Evolutionary conservation across 805 yeast genomes (phyloP), one percentile per base, ranked within the genome.

Genomic region (Scheffersomyces spartinae): DNA sequence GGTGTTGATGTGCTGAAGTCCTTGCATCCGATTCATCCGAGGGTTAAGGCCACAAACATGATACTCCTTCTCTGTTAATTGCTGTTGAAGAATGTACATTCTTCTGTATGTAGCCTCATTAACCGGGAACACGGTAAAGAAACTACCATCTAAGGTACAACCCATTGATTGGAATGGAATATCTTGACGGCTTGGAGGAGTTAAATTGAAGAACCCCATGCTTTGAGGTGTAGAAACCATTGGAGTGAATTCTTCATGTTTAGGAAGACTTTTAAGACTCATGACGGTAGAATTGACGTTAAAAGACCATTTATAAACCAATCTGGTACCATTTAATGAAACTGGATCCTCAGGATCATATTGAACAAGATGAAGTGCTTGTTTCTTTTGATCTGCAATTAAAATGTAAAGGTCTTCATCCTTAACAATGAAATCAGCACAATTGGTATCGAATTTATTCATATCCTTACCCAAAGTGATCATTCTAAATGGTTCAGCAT

Each of bases 401-500:
- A 77, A 56, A 22, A 84, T 63, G 39, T 51, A 71, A 8, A 86
- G 51, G 25, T 80, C 79, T 7, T 79, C 80, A 30, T 78, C 80
- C 29, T 73, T 66, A 9, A 74, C 70, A 14, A 82, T 49, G 43
- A 86, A 84, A 32, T 86, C 95, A n/a, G 80, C 71, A 31, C 77
- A 64, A 22, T 66, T 61, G 1, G 80, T 77, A 40, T 74, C 79
- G 22, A 79, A 56, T 11, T 64, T 50, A 14, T 69, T 63, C 12
- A 69, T 61, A 45, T 86, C 94, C 43, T 78, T 81, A 6, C 94
- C 86, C 26, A 91, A 49, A 30, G 68, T 49, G 10, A 84, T 61
- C 75, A 88, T 74, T 35, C 95, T 59, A 47, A 82, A 86, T 1
- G 99, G 99, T 41, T 88, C 95, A 2, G 93, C 88, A 47, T 85